Evolutionary conservation across 495 filamentous ascomycete genomes (phyloP), one percentile per base, ranked within the genome.

Genomic region (Trichoderma erinaceum): DNA sequence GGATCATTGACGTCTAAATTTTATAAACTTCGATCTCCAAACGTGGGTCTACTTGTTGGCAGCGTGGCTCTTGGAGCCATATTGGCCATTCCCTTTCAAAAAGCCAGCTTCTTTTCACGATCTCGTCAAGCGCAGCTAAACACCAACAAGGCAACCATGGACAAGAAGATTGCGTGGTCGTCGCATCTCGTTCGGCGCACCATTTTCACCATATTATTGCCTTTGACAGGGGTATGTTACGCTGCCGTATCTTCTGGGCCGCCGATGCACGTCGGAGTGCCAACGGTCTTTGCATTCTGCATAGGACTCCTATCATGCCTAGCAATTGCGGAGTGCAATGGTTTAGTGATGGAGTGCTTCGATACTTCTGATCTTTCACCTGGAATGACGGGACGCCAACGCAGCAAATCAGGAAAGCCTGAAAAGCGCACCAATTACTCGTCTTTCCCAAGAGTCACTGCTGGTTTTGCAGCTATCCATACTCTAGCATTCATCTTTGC

Each of bases 311-410:
- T 90, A 16, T 88, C 86, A 3, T 87, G 86, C 50, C 83, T 93
- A 27, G 89, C 88, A 38, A 87, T 92, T 52, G 85, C 90, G 12
- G 90, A 93, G 75, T 91, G 89, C 75, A 82, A 88, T 68, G 87
- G 89, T 5, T 78, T 93, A 65, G 82, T 93, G 76, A 92, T 92
- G 90, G 90, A 93, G 72, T 87, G 87, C 23, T 92, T 86, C 73
- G 90, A 93, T 74, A 89, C 87, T 7, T 90, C 88, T 25, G 90
- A 92, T 71, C 81, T 91, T 1, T 87, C 77, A 52, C 77, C 82
- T 13, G 74, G 89, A 73, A 85, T 87, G 80, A 87, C 87, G 65
- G 83, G 85, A 64, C 79, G 81, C 21, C 80, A 82, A 69, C 76
- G 83, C 41, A 75, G 77, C 50, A 75, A 81, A 65, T 79, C 81